Evolutionary conservation across 441 rosid genomes (phyloP).

Genomic region (Bruguiera hainesii): DNA sequence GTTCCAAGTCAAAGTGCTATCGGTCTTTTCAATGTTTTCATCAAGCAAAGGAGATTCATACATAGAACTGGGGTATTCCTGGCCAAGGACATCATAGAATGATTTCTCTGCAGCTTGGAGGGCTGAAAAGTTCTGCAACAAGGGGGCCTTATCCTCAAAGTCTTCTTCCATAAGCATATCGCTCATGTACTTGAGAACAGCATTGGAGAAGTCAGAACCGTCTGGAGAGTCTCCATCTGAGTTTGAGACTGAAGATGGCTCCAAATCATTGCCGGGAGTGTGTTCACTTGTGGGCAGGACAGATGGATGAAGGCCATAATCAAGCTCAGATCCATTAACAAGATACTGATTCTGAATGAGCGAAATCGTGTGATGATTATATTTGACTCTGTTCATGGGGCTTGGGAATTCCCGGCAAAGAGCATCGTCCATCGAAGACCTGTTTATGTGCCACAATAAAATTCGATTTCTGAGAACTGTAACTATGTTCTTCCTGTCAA

Average conservation of each 20-base stretch:
- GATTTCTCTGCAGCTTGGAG: constrained; percentile 84
- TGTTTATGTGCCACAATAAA: too few relatives aligned
- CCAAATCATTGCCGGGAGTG: not conserved
- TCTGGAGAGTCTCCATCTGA: constrained; percentile 22
- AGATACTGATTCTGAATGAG: not conserved
- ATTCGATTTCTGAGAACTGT: too few relatives aligned
- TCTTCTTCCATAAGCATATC: constrained; percentile 86
- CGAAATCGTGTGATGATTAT: not conserved
- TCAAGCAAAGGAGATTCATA: not conserved
- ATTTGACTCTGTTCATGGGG: not conserved
- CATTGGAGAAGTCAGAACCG: constrained; percentile 12
- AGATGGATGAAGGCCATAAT: not conserved
- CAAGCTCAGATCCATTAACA: not conserved
- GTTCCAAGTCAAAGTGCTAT: constrained; percentile 15
- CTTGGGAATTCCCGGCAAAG: not conserved
- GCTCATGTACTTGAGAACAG: constrained; percentile 57
- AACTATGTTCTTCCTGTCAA: too few relatives aligned
- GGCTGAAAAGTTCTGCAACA: constrained; percentile 73
- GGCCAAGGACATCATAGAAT: constrained; percentile 61
- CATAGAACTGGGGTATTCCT: constrained; percentile 35
- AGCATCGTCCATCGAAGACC: too few relatives aligned
- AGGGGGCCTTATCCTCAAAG: constrained; percentile 50
- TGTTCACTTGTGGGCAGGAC: not conserved
- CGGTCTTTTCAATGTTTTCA: constrained; percentile 7
- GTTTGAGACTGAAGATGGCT: constrained; percentile 12